A percentile compares a stretch with the other conserved stretches of the same genome.
These are phyloP conservation scores for Zizania palustris DNA, from an alignment of 202 grass and related monocot species.

Conservation along the genomic window DNA sequence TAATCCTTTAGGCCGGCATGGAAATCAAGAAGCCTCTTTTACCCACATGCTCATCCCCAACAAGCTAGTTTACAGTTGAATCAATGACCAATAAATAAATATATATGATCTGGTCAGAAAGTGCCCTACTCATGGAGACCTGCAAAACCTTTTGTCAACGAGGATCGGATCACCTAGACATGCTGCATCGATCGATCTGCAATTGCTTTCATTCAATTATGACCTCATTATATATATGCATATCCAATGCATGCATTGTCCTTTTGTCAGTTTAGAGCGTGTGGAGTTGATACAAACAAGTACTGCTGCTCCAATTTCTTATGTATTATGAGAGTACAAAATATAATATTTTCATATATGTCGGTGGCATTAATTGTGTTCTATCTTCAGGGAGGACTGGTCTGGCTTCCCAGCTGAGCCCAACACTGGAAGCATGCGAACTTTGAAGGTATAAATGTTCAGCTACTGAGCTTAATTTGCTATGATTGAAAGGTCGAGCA, in stretches of 20 bases:
- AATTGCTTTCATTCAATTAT: constrained; percentile 43
- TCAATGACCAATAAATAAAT: constrained; percentile 49
- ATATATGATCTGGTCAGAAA: constrained; percentile 47
- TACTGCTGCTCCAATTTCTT: background rate
- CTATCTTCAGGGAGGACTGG: constrained; percentile 51
- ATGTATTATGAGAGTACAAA: too few relatives aligned
- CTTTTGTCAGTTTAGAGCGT: constrained; percentile 37
- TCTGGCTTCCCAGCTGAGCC: constrained; percentile 47
- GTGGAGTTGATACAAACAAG: background rate
- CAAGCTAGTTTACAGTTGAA: constrained; percentile 33
- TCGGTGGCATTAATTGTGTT: background rate
- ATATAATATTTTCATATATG: too few relatives aligned
- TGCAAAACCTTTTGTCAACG: constrained; percentile 42
- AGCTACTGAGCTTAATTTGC: background rate
- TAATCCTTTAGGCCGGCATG: constrained; percentile 38
- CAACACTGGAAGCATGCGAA: constrained; percentile 54
- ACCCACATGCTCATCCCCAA: constrained; percentile 42
- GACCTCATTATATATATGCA: constrained; percentile 31
- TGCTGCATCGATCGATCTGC: background rate
- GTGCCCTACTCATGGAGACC: constrained; percentile 47
- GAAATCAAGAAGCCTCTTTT: constrained; percentile 48
- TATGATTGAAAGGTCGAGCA: background rate
- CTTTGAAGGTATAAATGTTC: constrained; percentile 53
- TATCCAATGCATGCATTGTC: background rate
- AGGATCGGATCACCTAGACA: constrained; percentile 30